Evolutionary conservation across 177 flowering plant genomes (phyloP).

Genomic region (Vitis hybrid): DNA sequence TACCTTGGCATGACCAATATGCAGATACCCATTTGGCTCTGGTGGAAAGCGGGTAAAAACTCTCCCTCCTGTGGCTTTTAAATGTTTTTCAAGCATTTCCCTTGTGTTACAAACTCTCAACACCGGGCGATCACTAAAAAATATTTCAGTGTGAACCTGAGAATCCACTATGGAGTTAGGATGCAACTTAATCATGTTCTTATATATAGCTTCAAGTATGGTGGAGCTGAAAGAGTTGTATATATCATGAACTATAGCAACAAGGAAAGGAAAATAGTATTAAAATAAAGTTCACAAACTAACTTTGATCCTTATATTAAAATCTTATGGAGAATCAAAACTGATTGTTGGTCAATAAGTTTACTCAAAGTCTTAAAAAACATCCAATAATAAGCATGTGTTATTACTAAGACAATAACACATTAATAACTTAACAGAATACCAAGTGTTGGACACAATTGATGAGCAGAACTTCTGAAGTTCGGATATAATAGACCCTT

Average conservation of each 20-base stretch:
- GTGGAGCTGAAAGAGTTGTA: not conserved
- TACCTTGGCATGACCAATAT: slow-evolving; percentile 99
- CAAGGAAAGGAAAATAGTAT: not conserved
- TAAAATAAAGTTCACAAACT: not conserved
- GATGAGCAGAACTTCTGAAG: no score
- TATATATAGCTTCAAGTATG: not conserved
- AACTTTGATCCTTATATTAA: not conserved
- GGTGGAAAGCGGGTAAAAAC: slow-evolving; percentile 93
- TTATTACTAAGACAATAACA: no score
- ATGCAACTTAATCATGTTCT: not conserved
- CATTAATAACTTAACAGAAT: no score
- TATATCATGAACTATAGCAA: not conserved
- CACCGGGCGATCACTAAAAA: slow-evolving; percentile 70
- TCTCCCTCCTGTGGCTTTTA: slow-evolving; percentile 66
- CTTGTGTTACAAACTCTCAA: slow-evolving; percentile 76
- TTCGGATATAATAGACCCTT: no score
- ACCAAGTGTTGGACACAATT: no score
- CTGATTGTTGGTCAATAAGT: no score
- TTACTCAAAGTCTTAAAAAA: no score
- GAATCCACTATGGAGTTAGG: slow-evolving; percentile 11
- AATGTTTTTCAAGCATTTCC: slow-evolving; percentile 74
- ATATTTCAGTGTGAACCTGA: slow-evolving; percentile 93
- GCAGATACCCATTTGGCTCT: slow-evolving; percentile 98
- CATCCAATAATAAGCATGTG: no score
- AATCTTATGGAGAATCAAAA: not conserved